phyloP scores from a whole-genome alignment of 371 early-diverging fungal genomes.

The Umbelopsis sp. region DNA sequence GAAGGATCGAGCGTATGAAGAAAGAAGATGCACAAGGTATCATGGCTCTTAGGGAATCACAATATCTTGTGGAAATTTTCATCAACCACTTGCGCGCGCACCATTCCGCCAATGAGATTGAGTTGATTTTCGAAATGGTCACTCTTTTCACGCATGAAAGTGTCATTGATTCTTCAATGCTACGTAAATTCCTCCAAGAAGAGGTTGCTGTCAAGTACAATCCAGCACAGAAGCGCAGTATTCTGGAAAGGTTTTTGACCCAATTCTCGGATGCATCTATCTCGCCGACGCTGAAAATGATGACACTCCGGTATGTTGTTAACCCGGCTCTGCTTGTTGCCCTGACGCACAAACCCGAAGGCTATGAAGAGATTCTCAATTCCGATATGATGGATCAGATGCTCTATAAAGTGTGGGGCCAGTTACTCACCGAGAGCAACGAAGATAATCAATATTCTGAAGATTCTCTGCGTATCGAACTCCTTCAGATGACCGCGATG shows the following conservation, averaged over 20 bases:
- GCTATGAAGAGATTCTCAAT: slow-evolving; percentile 63
- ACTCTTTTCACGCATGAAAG: slow-evolving; percentile 75
- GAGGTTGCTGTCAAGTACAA: slow-evolving; percentile 66
- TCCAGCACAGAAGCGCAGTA: slow-evolving; percentile 58
- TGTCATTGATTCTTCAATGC: slow-evolving; percentile 70
- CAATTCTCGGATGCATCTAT: slow-evolving; percentile 52
- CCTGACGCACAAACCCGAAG: slow-evolving; percentile 51
- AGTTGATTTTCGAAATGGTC: slow-evolving; percentile 78
- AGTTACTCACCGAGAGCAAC: slow-evolving; percentile 56
- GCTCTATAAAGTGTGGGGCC: slow-evolving; percentile 75
- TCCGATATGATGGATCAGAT: slow-evolving; percentile 68
- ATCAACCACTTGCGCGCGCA: slow-evolving; percentile 64
- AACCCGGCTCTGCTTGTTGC: slow-evolving; percentile 79
- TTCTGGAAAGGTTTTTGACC: slow-evolving; percentile 73
- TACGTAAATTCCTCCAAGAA: slow-evolving; percentile 74
- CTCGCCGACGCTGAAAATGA: slow-evolving; percentile 63
- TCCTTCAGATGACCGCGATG: slow-evolving; percentile 90
- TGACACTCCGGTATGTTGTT: slow-evolving; percentile 72
- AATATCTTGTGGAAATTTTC: slow-evolving; percentile 72
- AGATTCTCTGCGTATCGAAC: slow-evolving; percentile 83
- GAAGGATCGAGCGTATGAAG: slow-evolving; percentile 53
- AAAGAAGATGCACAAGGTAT: slow-evolving; percentile 58
- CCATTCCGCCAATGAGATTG: slow-evolving; percentile 58
- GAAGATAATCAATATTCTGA: slow-evolving; percentile 59
- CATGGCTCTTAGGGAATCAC: slow-evolving; percentile 55